Evolutionary conservation across 2,329 filamentous ascomycete species (phyloP), one percentile per base, ranked within the genome.

Genomic region (Setomelanomma holmii): DNA sequence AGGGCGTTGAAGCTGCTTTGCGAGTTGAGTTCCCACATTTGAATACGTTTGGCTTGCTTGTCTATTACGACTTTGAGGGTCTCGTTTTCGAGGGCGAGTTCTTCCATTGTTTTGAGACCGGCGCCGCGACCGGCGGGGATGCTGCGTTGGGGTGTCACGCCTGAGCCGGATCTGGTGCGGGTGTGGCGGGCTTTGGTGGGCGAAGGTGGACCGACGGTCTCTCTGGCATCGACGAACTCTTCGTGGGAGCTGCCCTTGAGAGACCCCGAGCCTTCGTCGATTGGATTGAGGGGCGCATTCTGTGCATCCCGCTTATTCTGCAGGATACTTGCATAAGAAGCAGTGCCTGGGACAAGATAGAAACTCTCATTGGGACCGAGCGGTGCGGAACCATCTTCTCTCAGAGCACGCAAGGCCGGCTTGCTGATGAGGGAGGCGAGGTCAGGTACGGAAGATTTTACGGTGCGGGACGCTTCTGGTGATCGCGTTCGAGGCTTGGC

Each of bases 261-360:
- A 6, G 65, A 64, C 38, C 53, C 58, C 11, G 65, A 56, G 20
- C 23, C 89, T 54, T 75, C 76, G 36, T 71, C 70, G 17, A 75
- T 73, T 45, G 70, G 65, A 41, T 63, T 58, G 35, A 69, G 66
- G 27, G 68, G 78, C 53, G 80, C 79, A 47, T 58, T 51, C 35
- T 60, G 46, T 5, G 61, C 56, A 51, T 63, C 45, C 14, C 27
- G 66, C 35, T 64, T 67, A 67, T 75, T 55, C 53, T 73, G 62
- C 17, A 96, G 79, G 45, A 99, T 97, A 56, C 89, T 92, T 39
- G 95, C 93, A 69, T 98, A 99, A 0, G 92, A 95, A 54, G 93
- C 89, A 2, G 92, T 97, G 58, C 93, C 92, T 4, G 93, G 95
- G 1, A 99, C 95, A 1, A 98, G 89, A 72, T 97, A 98, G 78